These are phyloP conservation scores for Puya raimondii DNA, from an alignment of 176 grass and related monocot genomes.

Conservation along the genomic window DNA sequence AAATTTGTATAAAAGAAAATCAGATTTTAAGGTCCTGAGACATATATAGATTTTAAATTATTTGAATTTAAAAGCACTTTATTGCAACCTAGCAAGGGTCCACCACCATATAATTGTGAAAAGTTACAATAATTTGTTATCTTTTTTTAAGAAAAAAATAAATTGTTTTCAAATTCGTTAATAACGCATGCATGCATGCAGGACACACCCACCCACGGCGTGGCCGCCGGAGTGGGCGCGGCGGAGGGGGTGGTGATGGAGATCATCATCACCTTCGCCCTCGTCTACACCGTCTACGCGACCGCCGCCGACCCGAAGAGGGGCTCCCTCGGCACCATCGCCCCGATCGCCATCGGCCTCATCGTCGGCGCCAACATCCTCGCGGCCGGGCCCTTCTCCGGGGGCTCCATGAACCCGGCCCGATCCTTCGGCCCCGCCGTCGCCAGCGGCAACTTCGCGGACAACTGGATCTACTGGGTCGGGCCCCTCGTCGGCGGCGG, in stretches of 20 bases:
- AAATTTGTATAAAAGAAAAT: too few relatives aligned
- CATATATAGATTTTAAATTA: too few relatives aligned
- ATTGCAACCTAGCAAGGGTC: too few relatives aligned
- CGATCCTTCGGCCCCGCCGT: conserved; percentile 51
- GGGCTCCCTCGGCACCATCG: conserved; percentile 53
- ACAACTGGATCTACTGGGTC: conserved; percentile 49
- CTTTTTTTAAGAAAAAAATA: neutral
- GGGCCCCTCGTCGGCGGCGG: conserved; percentile 51
- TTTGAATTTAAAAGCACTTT: too few relatives aligned
- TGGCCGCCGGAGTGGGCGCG: conserved; percentile 46
- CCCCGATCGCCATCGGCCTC: conserved; percentile 52
- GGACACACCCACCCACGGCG: conserved; percentile 48
- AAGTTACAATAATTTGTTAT: neutral
- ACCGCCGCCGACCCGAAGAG: conserved; percentile 78
- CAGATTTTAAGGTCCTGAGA: too few relatives aligned
- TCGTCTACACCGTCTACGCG: conserved; percentile 73
- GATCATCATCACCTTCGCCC: conserved; percentile 63
- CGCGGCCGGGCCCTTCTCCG: conserved; percentile 45
- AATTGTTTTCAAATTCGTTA: neutral
- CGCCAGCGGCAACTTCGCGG: conserved; percentile 38
- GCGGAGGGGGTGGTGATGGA: conserved; percentile 68
- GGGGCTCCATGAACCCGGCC: conserved; percentile 55
- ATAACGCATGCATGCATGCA: conserved; percentile 16
- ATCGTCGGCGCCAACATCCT: conserved; percentile 60
- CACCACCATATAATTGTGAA: too few relatives aligned